Evolutionary conservation across 2,329 filamentous ascomycete species (phyloP).

Genomic region (Alternaria gansuensis): DNA sequence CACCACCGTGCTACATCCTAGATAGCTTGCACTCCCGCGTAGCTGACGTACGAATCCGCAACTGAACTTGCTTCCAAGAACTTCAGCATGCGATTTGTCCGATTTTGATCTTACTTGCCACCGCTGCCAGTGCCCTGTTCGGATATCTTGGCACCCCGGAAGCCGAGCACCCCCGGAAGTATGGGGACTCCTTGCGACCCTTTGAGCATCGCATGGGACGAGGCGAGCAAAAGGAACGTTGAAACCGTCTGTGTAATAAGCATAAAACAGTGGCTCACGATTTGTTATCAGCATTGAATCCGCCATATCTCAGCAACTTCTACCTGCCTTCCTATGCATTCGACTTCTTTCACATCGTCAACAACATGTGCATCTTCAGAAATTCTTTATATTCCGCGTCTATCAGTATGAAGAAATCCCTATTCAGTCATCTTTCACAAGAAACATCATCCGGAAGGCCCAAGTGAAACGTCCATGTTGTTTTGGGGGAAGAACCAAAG

Average conservation of each 20-base stretch:
- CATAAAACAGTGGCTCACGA: background rate
- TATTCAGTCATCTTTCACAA: constrained; percentile 15
- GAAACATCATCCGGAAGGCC: constrained; percentile 27
- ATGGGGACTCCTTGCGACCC: background rate
- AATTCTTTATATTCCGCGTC: constrained; percentile 43
- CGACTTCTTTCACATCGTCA: background rate
- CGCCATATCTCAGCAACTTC: background rate
- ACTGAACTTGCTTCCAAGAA: background rate
- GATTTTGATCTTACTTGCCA: background rate
- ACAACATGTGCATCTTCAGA: background rate
- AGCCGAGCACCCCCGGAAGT: constrained; percentile 7
- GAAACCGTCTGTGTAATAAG: background rate
- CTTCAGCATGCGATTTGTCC: background rate
- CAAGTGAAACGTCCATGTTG: constrained; percentile 31
- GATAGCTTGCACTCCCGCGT: background rate
- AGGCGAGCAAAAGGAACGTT: background rate
- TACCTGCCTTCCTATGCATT: background rate
- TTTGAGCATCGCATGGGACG: background rate
- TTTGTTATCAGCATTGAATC: background rate
- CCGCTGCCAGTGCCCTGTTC: background rate
- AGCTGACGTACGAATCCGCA: background rate
- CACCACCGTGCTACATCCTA: background rate
- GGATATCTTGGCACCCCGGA: constrained; percentile 11
- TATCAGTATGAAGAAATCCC: constrained; percentile 29
- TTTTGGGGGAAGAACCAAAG: constrained; percentile 32